Evolutionary conservation across 2,329 filamentous ascomycete species (phyloP), one percentile per base, ranked within the genome.

Genomic region (Cercospora sesami): DNA sequence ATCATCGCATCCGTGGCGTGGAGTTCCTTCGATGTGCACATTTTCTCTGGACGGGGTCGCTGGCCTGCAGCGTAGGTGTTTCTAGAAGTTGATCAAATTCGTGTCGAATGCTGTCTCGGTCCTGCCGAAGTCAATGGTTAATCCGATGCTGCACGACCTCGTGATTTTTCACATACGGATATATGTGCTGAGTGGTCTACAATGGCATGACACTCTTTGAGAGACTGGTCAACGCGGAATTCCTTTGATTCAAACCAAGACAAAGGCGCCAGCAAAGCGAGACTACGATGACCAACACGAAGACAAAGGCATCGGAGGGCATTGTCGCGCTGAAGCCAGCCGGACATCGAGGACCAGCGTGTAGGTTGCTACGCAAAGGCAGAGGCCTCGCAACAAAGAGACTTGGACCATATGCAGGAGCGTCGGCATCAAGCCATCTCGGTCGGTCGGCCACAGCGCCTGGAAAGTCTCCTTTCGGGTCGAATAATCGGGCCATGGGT

Each of bases 391-490:
- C n/a, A 42, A 2, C 36, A n/a, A 42, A n/a, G 36, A 42, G 16
- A 42, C 36, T 42, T 42, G 36, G 36, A 6, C 36, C 36, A 42
- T 42, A 42, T 42, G 36, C 36, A 42, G 36, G 36, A 42, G 16
- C 23, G 3, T 48, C 30, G 26, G n/a, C 30, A 31, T 36, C 26
- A 18, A 21, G 57, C 18, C 36, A 61, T 48, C 42, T 42, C 59
- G 28, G 10, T 45, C n/a, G 59, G 59, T 26, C 59, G 23, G 36
- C 14, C 7, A 14, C 59, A 45, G 28, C 16, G 59, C 31, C 59
- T 45, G 59, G 5, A 28, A 61, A 61, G 12, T 61, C 18, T 61
- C 59, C 18, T 26, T 26, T 28, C 59, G 59, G 59, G n/a, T 33
- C n/a, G 31, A 48, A 48, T 5, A 48, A 48, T 23, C 36, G 36